A percentile compares a stretch with the other conserved stretches of the same genome.
Conservation (phyloP, 2,329 filamentous ascomycete genomes). For the Pleurostoma richardsiae region DNA sequence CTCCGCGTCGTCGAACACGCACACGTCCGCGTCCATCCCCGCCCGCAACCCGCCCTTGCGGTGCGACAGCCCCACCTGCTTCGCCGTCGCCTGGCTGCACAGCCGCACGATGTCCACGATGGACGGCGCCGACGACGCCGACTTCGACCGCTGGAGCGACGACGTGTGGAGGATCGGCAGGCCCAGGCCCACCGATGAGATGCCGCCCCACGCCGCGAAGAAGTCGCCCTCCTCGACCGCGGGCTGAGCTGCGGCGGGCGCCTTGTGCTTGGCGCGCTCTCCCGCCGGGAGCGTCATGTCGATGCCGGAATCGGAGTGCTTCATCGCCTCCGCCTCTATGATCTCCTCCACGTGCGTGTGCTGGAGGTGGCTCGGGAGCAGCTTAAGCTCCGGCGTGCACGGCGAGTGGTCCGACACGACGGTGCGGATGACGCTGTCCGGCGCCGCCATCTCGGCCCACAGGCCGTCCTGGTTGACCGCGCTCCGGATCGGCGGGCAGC, state of each 20-base stretch:
- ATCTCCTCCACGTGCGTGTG: slow-evolving; percentile 10
- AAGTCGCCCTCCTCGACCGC: slow-evolving; percentile 66
- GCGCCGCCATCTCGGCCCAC: slow-evolving; percentile 70
- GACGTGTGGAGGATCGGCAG: slow-evolving; percentile 87
- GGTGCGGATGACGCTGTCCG: slow-evolving; percentile 79
- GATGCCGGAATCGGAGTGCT: slow-evolving; percentile 48
- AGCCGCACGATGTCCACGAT: slow-evolving; percentile 78
- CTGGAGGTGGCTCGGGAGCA: slow-evolving; percentile 66
- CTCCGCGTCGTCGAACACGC: slow-evolving; percentile 82
- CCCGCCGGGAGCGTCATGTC: slow-evolving; percentile 35
- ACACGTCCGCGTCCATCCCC: slow-evolving; percentile 86
- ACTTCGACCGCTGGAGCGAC: slow-evolving; percentile 53
- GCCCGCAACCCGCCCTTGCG: slow-evolving; percentile 76
- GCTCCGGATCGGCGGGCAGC: slow-evolving; percentile 85
- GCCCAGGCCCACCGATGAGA: slow-evolving; percentile 88
- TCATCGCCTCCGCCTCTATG: slow-evolving; percentile 23
- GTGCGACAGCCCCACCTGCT: slow-evolving; percentile 78
- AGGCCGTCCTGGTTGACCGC: slow-evolving; percentile 77
- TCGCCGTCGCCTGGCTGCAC: slow-evolving; percentile 81
- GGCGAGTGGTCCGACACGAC: slow-evolving; percentile 95
- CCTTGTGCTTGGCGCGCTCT: slow-evolving; percentile 8
- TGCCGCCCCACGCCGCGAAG: slow-evolving; percentile 94
- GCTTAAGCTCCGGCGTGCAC: slow-evolving; percentile 90
- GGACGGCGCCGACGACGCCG: slow-evolving; percentile 32
- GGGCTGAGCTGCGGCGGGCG: slow-evolving; percentile 27